phyloP scores from a whole-genome alignment of 345 rosid genomes.

The Schrenkiella parvula region DNA sequence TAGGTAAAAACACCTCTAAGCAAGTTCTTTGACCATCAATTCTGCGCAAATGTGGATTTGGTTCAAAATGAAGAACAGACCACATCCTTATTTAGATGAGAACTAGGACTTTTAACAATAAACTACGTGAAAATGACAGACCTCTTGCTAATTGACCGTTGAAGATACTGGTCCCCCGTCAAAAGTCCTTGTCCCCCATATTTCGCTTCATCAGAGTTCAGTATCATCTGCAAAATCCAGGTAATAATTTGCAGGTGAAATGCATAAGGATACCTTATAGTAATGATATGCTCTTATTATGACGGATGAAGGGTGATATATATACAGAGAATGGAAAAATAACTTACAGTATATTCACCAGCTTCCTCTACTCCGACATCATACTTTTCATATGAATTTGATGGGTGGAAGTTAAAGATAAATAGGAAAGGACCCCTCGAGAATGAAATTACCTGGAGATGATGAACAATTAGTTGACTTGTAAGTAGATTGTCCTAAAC shows the following conservation, averaged over 20 bases:
- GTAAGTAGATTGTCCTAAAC: not conserved
- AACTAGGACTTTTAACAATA: not conserved
- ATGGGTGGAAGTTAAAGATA: constrained; percentile 88
- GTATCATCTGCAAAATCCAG: constrained; percentile 46
- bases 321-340: not conserved
- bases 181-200: constrained; percentile 75
- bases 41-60: constrained; percentile 39
- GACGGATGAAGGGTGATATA: not conserved
- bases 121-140: constrained; percentile 22
- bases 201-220: constrained; percentile 74
- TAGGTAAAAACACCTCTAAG: constrained; percentile 74
- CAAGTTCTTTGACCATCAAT: constrained; percentile 69
- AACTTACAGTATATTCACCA: constrained; percentile 83
- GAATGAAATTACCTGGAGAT: constrained; percentile 71
- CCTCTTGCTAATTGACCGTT: constrained; percentile 69
- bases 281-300: not conserved
- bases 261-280: not conserved
- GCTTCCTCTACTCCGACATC: constrained; percentile 87
- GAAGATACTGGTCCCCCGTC: constrained; percentile 55
- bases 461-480: constrained; percentile 16
- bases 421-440: constrained; percentile 84
- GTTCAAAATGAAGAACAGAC: constrained; percentile 1
- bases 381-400: constrained; percentile 54
- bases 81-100: constrained; percentile 2
- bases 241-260: not conserved